A percentile compares a stretch with the other conserved stretches of the same genome.
phyloP scores from a whole-genome alignment of 495 filamentous ascomycete genomes.

The Xanthoparmelia taractica region DNA sequence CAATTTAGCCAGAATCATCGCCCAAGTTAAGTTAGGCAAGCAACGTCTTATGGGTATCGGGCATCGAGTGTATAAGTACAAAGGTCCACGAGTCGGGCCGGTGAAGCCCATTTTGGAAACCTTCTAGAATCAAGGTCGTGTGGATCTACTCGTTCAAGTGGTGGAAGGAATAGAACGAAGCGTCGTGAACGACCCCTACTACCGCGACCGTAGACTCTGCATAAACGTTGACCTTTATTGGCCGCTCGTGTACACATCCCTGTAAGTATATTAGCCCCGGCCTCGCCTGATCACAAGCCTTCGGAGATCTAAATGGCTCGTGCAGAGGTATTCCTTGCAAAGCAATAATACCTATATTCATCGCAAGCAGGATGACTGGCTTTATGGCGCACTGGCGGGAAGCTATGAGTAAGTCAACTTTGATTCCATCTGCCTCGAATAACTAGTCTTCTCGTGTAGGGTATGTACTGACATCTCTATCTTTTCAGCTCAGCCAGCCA shows the following conservation, averaged over 20 bases:
- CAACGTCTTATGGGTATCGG: constrained; percentile 48
- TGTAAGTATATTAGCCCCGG: too few species aligned
- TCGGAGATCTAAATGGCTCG: too few species aligned
- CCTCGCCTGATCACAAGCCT: too few species aligned
- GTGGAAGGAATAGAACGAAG: too few species aligned
- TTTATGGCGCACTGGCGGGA: constrained; percentile 42
- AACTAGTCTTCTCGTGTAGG: background rate
- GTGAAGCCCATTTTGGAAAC: constrained; percentile 34
- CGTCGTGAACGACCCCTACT: too few species aligned
- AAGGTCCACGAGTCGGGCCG: constrained; percentile 45
- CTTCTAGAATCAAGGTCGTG: constrained; percentile 40
- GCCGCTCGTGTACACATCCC: too few species aligned
- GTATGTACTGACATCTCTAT: background rate
- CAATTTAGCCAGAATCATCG: constrained; percentile 18
- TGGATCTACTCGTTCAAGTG: constrained; percentile 21
- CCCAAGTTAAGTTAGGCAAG: constrained; percentile 43
- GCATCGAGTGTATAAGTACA: constrained; percentile 45
- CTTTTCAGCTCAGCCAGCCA: background rate
- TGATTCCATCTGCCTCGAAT: too few species aligned
- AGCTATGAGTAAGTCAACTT: constrained; percentile 30
- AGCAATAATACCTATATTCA: background rate
- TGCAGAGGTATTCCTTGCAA: constrained; percentile 28
- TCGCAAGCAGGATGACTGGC: constrained; percentile 30
- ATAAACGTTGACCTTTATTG: too few species aligned
- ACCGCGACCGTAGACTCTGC: too few species aligned